phyloP scores from a whole-genome alignment of 2,329 filamentous ascomycete genomes.

The Aspergillus versicolor region DNA sequence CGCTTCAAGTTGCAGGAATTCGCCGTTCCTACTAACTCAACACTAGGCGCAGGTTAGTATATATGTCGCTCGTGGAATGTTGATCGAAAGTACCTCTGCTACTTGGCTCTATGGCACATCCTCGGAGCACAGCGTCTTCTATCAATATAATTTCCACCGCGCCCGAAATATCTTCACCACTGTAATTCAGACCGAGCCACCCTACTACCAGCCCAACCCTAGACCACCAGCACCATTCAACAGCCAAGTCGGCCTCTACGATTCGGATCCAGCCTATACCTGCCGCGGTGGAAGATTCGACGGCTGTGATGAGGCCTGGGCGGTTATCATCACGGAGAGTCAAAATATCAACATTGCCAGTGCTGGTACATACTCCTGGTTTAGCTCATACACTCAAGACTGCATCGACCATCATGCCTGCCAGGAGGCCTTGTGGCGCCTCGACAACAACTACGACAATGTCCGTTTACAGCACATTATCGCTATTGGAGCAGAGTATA shows the following conservation, averaged over 20 bases:
- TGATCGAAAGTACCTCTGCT: conserved; percentile 4
- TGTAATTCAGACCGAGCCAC: conserved; percentile 5
- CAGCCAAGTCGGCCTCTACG: not conserved
- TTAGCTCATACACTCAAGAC: conserved; percentile 10
- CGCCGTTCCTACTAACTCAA: not conserved
- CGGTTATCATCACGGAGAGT: conserved; percentile 3
- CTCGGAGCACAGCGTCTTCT: conserved; percentile 9
- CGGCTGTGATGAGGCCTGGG: conserved; percentile 9
- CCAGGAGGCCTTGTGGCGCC: conserved; percentile 2
- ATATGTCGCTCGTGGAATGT: conserved; percentile 6
- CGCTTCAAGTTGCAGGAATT: not conserved
- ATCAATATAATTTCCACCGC: conserved; percentile 9
- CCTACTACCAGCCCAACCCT: conserved; percentile 8
- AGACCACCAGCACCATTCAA: conserved; percentile 4
- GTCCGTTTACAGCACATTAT: conserved; percentile 9
- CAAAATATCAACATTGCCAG: conserved; percentile 6
- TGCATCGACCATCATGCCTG: conserved; percentile 7
- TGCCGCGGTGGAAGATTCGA: not conserved
- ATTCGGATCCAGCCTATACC: conserved; percentile 1
- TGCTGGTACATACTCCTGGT: conserved; percentile 10
- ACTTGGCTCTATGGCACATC: conserved; percentile 11
- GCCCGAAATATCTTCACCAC: conserved; percentile 10
- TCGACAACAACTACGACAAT: conserved; percentile 5
- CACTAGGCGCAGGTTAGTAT: not conserved
- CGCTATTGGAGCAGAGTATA: conserved; percentile 4